phyloP scores from a whole-genome alignment of 164 flowering plant species.

The Vitis labrusca region DNA sequence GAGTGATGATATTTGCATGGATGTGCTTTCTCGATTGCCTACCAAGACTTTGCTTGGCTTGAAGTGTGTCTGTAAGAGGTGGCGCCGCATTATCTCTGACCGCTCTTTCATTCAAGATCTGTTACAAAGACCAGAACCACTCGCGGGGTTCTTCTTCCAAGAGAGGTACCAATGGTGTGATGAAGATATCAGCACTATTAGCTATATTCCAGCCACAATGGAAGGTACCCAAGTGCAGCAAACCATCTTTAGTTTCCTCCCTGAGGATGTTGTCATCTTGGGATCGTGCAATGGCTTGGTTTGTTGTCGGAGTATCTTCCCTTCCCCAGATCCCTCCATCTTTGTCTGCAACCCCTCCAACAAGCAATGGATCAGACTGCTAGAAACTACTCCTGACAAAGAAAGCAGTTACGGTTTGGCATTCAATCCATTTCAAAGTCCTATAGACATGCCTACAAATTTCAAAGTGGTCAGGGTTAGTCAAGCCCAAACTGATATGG shows the following conservation, averaged over 20 bases:
- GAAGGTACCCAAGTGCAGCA: slow-evolving; percentile 5
- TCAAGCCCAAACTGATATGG: slow-evolving; percentile 12
- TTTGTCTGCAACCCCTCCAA: slow-evolving; percentile 48
- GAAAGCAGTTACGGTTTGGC: slow-evolving; percentile 26
- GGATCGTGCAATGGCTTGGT: slow-evolving; percentile 40
- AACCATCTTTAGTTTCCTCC: slow-evolving; percentile 34
- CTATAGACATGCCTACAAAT: slow-evolving; percentile 15
- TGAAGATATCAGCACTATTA: slow-evolving; percentile 18
- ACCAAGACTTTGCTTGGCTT: slow-evolving; percentile 18
- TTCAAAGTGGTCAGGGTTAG: slow-evolving; percentile 32
- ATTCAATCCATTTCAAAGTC: slow-evolving; percentile 32
- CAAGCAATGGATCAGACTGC: slow-evolving; percentile 31
- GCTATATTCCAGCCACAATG: slow-evolving; percentile 27
- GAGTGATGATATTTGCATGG: slow-evolving; percentile 21
- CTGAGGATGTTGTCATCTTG: slow-evolving; percentile 35
- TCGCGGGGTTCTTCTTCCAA: slow-evolving; percentile 47
- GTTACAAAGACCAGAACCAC: slow-evolving; percentile 21
- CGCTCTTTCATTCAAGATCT: slow-evolving; percentile 24
- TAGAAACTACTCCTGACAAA: slow-evolving; percentile 15
- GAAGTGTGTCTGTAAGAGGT: slow-evolving; percentile 37
- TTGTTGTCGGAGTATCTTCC: slow-evolving; percentile 40
- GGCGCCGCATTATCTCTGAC: slow-evolving; percentile 32
- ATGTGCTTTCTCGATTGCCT: slow-evolving; percentile 33
- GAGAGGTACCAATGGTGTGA: slow-evolving; percentile 21
- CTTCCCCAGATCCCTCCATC: slow-evolving; percentile 23